Evolutionary conservation across 2,329 filamentous ascomycete species (phyloP), one percentile per base, ranked within the genome.

Genomic region (Paramyrothecium sp.): DNA sequence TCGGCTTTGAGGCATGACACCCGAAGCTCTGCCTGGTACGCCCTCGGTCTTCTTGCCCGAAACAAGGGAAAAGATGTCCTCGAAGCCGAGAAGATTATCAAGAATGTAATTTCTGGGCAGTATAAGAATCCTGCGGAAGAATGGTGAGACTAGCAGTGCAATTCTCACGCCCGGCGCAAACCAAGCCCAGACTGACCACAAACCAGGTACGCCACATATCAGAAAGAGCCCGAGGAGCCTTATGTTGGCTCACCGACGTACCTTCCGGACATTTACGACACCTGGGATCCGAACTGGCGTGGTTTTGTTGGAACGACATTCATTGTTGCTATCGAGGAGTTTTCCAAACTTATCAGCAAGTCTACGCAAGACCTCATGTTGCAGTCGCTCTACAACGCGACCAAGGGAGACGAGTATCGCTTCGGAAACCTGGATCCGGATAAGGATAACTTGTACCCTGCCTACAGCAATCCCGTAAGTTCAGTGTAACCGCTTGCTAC

Each of bases 271-370:
- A 82, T 83, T 34, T 85, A 87, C 64, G 76, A 79, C 56, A 78
- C 79, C 0, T 88, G 83, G 81, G 85, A 88, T 61, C 84, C 84
- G 2, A 88, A 88, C 59, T 88, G 85, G 85, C 75, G 85, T 53
- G 85, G 84, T 1, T 88, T 88, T 56, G 76, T 88, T 34, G 83
- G 83, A 13, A 86, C 83, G 0, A 79, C 82, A 0, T 76, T 88
- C 16, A 79, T 88, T 23, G 71, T 87, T 46, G 80, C 80, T 23
- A 73, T 86, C 21, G 85, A 88, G 64, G 84, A 88, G 60, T 88
- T 83, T 54, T 67, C 75, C 0, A 66, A 80, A 56, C 72, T 87
- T 1, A 60, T 81, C 3, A 72, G 67, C 53, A 60, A 67, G 53
- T 53, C 63, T 3, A 73, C 74, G 0, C 69, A 75, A 51, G 56